These are phyloP conservation scores for Cenchrus purpureus DNA, from an alignment of 176 grass and related monocot genomes.

Conservation along the genomic window DNA sequence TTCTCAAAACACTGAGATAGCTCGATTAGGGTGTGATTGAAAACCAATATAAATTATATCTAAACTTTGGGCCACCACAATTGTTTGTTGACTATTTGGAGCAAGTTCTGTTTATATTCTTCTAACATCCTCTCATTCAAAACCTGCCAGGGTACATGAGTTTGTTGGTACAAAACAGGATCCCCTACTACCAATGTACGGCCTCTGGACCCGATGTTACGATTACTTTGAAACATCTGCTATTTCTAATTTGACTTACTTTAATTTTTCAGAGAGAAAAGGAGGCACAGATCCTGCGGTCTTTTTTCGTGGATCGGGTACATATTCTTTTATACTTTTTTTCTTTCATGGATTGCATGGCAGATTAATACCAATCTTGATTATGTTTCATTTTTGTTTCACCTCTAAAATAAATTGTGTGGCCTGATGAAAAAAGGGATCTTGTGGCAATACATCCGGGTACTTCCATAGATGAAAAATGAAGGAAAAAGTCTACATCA, in stretches of 20 bases:
- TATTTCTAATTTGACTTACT: conserved; percentile 20
- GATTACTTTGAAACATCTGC: conserved; percentile 30
- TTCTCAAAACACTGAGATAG: background rate
- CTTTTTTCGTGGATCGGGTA: conserved; percentile 78
- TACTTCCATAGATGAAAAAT: background rate
- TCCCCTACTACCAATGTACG: conserved; percentile 88
- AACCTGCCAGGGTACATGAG: conserved; percentile 74
- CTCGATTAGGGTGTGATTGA: background rate
- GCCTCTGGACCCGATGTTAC: conserved; percentile 38
- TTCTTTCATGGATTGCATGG: background rate
- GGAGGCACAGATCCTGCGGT: conserved; percentile 54
- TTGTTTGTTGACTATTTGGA: background rate
- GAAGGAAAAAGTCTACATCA: background rate
- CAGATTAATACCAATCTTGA: background rate
- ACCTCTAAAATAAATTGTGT: background rate
- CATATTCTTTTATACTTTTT: background rate
- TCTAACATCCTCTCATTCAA: conserved; percentile 19
- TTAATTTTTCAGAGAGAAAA: conserved; percentile 72
- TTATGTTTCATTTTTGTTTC: background rate
- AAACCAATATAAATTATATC: background rate
- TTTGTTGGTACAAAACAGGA: conserved; percentile 83
- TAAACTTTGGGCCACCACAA: background rate
- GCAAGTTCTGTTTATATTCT: background rate
- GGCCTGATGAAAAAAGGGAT: too few relatives aligned
- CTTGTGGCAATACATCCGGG: background rate